Conservation (phyloP, 495 filamentous ascomycete species). For the Tuber brumale region DNA sequence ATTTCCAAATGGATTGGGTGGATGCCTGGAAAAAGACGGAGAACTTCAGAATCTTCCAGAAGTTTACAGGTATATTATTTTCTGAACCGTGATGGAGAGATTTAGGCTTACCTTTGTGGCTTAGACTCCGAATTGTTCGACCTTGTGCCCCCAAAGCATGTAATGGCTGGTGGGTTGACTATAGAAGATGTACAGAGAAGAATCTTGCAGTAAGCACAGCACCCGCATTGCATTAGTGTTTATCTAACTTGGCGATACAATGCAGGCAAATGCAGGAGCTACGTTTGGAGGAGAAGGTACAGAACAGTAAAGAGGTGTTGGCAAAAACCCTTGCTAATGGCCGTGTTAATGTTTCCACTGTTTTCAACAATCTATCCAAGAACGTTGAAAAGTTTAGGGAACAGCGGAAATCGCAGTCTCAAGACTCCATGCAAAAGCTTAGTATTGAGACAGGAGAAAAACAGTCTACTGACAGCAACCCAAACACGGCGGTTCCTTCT, state of each 20-base stretch:
- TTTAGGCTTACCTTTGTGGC: constrained; percentile 29
- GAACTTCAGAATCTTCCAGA: constrained; percentile 78
- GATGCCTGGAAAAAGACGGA: constrained; percentile 78
- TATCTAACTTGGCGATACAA: constrained; percentile 19
- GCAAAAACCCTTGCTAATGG: constrained; percentile 60
- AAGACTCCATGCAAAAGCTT: constrained; percentile 20
- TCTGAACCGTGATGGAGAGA: neutral
- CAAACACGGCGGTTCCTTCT: neutral
- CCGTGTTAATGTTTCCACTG: constrained; percentile 61
- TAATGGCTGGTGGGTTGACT: constrained; percentile 85
- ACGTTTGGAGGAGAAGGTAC: constrained; percentile 64
- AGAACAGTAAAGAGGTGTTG: constrained; percentile 57
- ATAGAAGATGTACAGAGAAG: constrained; percentile 93
- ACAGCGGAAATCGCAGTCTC: constrained; percentile 34
- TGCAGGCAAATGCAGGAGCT: constrained; percentile 49
- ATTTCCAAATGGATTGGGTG: constrained; percentile 71
- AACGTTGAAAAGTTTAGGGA: constrained; percentile 69
- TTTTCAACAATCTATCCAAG: constrained; percentile 64
- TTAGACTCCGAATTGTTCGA: constrained; percentile 86
- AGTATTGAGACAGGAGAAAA: constrained; percentile 10
- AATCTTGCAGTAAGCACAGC: constrained; percentile 68
- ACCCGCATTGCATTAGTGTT: neutral
- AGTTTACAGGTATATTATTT: constrained; percentile 47
- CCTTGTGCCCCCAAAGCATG: constrained; percentile 85
- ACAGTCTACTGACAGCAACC: constrained; percentile 7